These are phyloP conservation scores for Scheffersomyces parashehatae DNA, from an alignment of 1,139 yeast species.

Conservation along the genomic window DNA sequence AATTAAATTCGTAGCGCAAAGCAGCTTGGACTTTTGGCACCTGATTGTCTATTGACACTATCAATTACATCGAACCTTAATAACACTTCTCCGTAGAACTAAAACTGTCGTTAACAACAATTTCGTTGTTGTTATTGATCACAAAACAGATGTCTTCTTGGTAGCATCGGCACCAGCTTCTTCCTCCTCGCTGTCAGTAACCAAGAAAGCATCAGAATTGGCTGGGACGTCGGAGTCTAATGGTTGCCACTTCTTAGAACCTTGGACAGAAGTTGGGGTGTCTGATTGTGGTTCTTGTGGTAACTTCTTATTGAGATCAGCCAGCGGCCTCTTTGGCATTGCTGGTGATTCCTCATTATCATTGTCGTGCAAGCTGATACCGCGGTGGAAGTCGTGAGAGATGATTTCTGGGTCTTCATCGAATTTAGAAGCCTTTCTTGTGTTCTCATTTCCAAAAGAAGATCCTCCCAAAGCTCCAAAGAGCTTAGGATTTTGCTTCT, in stretches of 20 bases:
- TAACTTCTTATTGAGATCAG: constrained; percentile 1
- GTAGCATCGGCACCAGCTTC: constrained; percentile 24
- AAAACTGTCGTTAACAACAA: background rate
- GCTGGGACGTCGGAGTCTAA: constrained; percentile 57
- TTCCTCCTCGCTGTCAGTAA: constrained; percentile 79
- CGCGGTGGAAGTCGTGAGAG: constrained; percentile 55
- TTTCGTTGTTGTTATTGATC: background rate
- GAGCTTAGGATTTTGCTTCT: constrained; percentile 31
- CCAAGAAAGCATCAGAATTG: constrained; percentile 70
- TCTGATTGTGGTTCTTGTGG: constrained; percentile 2
- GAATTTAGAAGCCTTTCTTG: constrained; percentile 35
- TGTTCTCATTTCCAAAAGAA: constrained; percentile 29
- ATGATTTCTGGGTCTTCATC: constrained; percentile 59
- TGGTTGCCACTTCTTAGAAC: constrained; percentile 60
- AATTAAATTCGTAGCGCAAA: no score
- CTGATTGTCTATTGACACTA: no score
- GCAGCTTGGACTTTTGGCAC: no score
- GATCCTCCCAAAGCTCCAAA: constrained; percentile 53
- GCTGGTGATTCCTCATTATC: constrained; percentile 45
- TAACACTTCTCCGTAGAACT: background rate
- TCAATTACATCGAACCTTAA: no score
- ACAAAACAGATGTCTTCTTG: constrained; percentile 5
- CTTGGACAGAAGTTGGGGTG: constrained; percentile 3
- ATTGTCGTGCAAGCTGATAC: constrained; percentile 52
- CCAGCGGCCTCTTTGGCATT: constrained; percentile 28